phyloP scores from a whole-genome alignment of 371 early-diverging fungal species.

The Synchytrium microbalum region DNA sequence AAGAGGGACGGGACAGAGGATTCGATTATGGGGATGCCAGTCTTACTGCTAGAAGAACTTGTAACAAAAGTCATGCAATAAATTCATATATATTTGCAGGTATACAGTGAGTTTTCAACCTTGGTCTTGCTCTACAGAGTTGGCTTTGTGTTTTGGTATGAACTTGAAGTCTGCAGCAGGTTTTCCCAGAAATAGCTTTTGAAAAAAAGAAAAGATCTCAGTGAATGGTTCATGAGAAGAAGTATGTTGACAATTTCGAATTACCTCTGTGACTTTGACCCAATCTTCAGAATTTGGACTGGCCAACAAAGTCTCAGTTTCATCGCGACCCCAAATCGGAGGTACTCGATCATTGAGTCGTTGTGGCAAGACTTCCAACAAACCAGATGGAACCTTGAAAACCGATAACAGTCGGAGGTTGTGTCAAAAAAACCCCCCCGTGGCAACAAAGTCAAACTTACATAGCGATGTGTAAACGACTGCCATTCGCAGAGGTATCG shows the following conservation, averaged over 20 bases:
- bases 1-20: not conserved
- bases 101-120: not conserved
- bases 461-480: constrained; percentile 58
- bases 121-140: not conserved
- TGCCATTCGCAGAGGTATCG: constrained; percentile 91
- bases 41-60: not conserved
- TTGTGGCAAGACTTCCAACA: constrained; percentile 85
- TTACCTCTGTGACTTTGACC: constrained; percentile 66
- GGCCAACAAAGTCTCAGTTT: constrained; percentile 91
- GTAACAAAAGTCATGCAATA: not conserved
- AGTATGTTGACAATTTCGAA: constrained; percentile 11
- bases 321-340: constrained; percentile 76
- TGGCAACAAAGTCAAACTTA: too few relatives aligned
- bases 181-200: constrained; percentile 71
- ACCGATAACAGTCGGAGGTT: constrained; percentile 59
- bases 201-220: constrained; percentile 18
- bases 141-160: constrained; percentile 48
- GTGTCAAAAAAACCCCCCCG: constrained; percentile 6
- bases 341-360: constrained; percentile 87
- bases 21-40: not conserved
- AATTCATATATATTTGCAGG: not conserved
- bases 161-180: constrained; percentile 80
- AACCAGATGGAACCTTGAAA: constrained; percentile 82
- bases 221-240: constrained; percentile 6
- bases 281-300: constrained; percentile 73